Evolutionary conservation across 163 green algal genomes (phyloP).

Genomic region (Trebouxia gelatinosa): DNA sequence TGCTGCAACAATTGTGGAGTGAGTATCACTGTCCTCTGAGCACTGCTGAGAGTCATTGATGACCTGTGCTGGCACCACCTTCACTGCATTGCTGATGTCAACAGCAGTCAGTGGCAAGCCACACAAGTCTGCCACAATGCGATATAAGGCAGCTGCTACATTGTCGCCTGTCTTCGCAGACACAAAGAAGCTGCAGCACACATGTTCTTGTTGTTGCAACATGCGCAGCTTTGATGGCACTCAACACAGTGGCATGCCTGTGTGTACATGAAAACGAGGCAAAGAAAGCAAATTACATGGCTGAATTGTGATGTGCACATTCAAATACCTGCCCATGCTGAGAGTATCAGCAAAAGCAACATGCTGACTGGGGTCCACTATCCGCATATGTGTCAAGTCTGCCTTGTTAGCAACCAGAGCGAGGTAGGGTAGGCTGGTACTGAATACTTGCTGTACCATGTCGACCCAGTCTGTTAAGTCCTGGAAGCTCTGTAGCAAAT

Average conservation of each 20-base stretch:
- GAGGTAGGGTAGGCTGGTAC: constrained; percentile 42
- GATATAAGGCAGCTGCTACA: constrained; percentile 35
- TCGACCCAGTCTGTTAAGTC: constrained; percentile 39
- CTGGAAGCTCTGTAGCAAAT: constrained; percentile 33
- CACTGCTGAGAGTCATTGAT: constrained; percentile 2
- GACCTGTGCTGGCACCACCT: constrained; percentile 25
- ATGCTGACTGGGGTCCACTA: constrained; percentile 33
- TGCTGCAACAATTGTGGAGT: not conserved
- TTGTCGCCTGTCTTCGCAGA: constrained; percentile 44
- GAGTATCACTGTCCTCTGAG: not conserved
- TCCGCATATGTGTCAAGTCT: constrained; percentile 43
- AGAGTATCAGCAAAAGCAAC: constrained; percentile 34
- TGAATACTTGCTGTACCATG: constrained; percentile 32
- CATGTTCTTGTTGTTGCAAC: no score
- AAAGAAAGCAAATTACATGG: no score
- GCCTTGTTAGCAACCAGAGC: constrained; percentile 41
- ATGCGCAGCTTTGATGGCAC: no score
- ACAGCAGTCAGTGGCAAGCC: constrained; percentile 28
- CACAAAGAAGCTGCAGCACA: constrained; percentile 30
- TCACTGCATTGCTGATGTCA: constrained; percentile 30
- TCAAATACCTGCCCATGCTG: constrained; percentile 35
- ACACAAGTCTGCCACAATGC: constrained; percentile 36
- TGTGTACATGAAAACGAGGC: no score
- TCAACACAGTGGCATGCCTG: no score
- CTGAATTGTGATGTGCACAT: no score